These are phyloP conservation scores for Venturia nashicola DNA, from an alignment of 2,329 filamentous ascomycete species.

Conservation along the genomic window DNA sequence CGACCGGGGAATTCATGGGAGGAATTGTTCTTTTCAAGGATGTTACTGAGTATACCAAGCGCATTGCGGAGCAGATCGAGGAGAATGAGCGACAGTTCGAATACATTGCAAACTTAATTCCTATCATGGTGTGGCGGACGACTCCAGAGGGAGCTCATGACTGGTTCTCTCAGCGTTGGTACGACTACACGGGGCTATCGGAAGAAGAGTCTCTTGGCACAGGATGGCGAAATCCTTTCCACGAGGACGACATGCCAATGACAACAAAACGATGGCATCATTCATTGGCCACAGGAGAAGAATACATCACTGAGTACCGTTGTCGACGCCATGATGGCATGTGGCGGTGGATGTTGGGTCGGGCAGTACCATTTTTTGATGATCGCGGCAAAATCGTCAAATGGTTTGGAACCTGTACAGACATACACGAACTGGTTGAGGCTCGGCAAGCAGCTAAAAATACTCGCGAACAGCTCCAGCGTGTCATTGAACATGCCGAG, in stretches of 20 bases:
- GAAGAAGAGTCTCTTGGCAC: constrained; percentile 49
- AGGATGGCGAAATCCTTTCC: constrained; percentile 53
- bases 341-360: constrained; percentile 69
- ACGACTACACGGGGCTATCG: constrained; percentile 60
- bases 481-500: constrained; percentile 61
- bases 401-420: constrained; percentile 73
- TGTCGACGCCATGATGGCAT: constrained; percentile 53
- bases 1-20: constrained; percentile 59
- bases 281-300: constrained; percentile 53
- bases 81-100: constrained; percentile 64
- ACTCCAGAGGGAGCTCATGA: constrained; percentile 53
- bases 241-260: constrained; percentile 55
- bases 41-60: constrained; percentile 55
- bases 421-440: constrained; percentile 64
- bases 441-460: constrained; percentile 53
- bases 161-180: constrained; percentile 70
- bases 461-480: constrained; percentile 57
- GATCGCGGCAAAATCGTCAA: constrained; percentile 58
- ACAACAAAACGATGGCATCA: constrained; percentile 46
- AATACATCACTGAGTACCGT: constrained; percentile 60
- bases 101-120: constrained; percentile 56
- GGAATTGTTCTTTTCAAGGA: constrained; percentile 62
- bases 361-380: constrained; percentile 56
- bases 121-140: constrained; percentile 57
- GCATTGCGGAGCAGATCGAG: constrained; percentile 57